A percentile compares a stretch with the other conserved stretches of the same genome.
phyloP scores from a whole-genome alignment of 257 asterid species.

The Nicotiana attenuata region DNA sequence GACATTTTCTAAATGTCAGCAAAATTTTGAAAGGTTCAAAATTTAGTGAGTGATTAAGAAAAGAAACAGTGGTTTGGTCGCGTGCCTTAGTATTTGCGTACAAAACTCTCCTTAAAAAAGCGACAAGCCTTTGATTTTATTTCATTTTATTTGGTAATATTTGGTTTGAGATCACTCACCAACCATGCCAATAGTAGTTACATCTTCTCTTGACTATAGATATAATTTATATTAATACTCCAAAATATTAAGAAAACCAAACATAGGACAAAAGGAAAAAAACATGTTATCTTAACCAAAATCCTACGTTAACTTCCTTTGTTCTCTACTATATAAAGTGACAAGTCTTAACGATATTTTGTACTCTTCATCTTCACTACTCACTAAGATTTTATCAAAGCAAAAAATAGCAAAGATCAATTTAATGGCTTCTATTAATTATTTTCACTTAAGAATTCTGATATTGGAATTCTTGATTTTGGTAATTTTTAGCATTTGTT shows the following conservation, averaged over 20 bases:
- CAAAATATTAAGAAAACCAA: conserved; percentile 12
- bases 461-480: conserved; percentile 32
- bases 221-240: conserved; percentile 28
- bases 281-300: background rate
- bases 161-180: conserved; percentile 52
- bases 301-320: background rate
- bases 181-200: conserved; percentile 55
- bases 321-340: background rate
- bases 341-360: background rate
- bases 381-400: background rate
- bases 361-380: conserved; percentile 1
- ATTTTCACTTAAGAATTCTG: conserved; percentile 22
- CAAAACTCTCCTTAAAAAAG: background rate
- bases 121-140: background rate
- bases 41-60: background rate
- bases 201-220: conserved; percentile 85
- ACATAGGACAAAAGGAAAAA: background rate
- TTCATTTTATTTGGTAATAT: conserved; percentile 25
- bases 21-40: background rate
- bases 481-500: conserved; percentile 13
- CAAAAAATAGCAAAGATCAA: conserved; percentile 12
- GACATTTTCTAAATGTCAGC: background rate
- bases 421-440: conserved; percentile 28
- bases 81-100: conserved; percentile 4
- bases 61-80: background rate